A percentile compares a stretch with the other conserved stretches of the same genome.
Conservation (phyloP, 225 moss, liverwort and hornwort genomes). For the Bryum argenteum region DNA sequence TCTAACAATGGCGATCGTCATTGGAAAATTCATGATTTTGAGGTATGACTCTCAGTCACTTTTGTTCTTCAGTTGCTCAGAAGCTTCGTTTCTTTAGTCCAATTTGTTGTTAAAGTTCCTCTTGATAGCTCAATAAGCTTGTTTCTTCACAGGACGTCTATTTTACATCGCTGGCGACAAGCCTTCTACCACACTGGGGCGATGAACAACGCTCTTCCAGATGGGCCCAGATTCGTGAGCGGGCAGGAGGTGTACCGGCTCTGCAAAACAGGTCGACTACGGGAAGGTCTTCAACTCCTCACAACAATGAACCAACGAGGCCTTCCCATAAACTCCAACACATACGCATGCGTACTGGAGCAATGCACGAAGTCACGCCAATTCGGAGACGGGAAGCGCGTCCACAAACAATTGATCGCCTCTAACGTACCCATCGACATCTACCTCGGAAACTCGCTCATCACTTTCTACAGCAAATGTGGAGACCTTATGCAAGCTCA, state of each 20-base stretch:
- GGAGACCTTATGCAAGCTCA: conserved; percentile 34
- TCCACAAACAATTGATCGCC: conserved; percentile 31
- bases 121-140: background rate
- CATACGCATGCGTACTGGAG: conserved; percentile 41
- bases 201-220: conserved; percentile 3
- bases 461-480: conserved; percentile 48
- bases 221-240: conserved; percentile 23
- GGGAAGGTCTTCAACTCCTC: conserved; percentile 38
- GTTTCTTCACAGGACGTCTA: conserved; percentile 13
- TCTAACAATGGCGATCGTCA: conserved; percentile 28
- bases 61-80: background rate
- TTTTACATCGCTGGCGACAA: conserved; percentile 32
- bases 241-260: conserved; percentile 41
- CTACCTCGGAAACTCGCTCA: conserved; percentile 54
- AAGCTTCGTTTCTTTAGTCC: conserved; percentile 2
- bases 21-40: conserved; percentile 19
- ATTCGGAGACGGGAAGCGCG: conserved; percentile 42
- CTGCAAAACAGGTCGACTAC: conserved; percentile 38
- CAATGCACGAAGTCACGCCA: conserved; percentile 42
- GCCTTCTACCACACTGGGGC: conserved; percentile 24
- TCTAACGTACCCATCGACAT: conserved; percentile 36
- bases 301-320: conserved; percentile 35
- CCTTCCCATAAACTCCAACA: conserved; percentile 38
- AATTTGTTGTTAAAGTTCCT: too few species aligned
- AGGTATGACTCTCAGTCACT: conserved; percentile 28